Base-by-base conservation (phyloP, 73 alveolate species). In the Durusdinium trenchii region DNA sequence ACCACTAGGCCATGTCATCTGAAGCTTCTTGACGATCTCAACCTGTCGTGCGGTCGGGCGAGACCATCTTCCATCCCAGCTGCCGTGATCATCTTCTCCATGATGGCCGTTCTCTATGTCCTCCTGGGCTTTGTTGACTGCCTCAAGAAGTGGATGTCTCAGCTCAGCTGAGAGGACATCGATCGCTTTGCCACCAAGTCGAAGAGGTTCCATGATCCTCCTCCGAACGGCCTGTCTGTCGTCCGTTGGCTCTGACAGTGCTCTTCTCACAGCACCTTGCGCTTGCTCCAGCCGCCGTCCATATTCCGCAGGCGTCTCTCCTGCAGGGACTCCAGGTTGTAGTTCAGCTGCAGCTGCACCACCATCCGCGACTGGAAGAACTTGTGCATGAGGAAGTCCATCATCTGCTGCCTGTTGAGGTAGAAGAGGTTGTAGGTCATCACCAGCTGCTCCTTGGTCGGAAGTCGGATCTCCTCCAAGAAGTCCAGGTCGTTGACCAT, bases 41-140 rank as follows among this genome's bases (percentile, higher is more conserved):
- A 28, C 47, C 43, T 45, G 52, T 0, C 35, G 32, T 0, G 52
- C 1, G 0, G 73, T 0, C 0, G 96, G 96, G 45, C 2, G 9
- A 38, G 40, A 0, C 96, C 96, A 64, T 0, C 96, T 85, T 0
- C 96, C 96, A 89, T 89, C 96, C 86, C 86, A 64, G 10, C 73
- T 64, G 2, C 96, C 96, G 45, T 89, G 96, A 40, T 89, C 96
- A 4, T 32, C 30, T 38, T 43, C 85, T 0, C 32, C 3, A n/a
- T 12, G 54, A 0, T 1, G 52, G 1, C 45, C 86, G 23, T 14
- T 5, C n/a, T 3, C 1, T 7, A 10, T 6, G 45, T 89, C 96
- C 20, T 32, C 28, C 38, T 46, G 67, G 0, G 69, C 96, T 54
- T 35, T 43, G 7, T 36, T 40, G 9, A 32, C 71, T 0, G 76